Conservation (phyloP, 805 yeast genomes). For the Sungouiella thailandica region DNA sequence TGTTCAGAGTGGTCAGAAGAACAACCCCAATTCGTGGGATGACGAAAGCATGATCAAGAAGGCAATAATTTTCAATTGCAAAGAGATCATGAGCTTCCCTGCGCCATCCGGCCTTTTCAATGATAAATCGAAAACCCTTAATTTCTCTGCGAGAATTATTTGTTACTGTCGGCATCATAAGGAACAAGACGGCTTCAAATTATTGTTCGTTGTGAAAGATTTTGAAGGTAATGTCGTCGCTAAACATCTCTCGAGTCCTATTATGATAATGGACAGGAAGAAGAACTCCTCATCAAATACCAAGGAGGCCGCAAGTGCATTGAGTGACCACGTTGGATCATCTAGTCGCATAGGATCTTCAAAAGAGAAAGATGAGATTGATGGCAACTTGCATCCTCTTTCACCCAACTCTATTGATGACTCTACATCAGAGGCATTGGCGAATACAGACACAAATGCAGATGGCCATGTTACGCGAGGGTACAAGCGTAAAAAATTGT, state of each 20-base stretch:
- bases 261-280: slow-evolving; percentile 93
- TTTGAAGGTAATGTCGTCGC: slow-evolving; percentile 61
- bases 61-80: slow-evolving; percentile 87
- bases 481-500: slow-evolving; percentile 45
- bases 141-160: slow-evolving; percentile 68
- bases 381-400: slow-evolving; percentile 31
- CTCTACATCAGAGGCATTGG: slow-evolving; percentile 50
- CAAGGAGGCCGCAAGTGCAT: slow-evolving; percentile 1
- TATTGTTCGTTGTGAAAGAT: slow-evolving; percentile 65
- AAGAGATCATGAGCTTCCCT: slow-evolving; percentile 76
- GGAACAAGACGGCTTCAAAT: slow-evolving; percentile 78
- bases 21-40: slow-evolving; percentile 70
- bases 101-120: slow-evolving; percentile 44
- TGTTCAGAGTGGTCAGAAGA: slow-evolving; percentile 27
- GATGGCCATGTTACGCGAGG: slow-evolving; percentile 28
- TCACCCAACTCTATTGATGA: slow-evolving; percentile 63
- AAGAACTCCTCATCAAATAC: slow-evolving; percentile 40
- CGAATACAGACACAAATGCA: slow-evolving; percentile 29
- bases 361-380: slow-evolving; percentile 6
- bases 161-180: slow-evolving; percentile 96
- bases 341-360: background rate
- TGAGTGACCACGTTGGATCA: background rate
- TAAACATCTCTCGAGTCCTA: slow-evolving; percentile 62
- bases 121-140: slow-evolving; percentile 35
- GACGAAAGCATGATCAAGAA: slow-evolving; percentile 67